Conservation (phyloP, 345 rosid genomes). For the Corchorus capsularis region DNA sequence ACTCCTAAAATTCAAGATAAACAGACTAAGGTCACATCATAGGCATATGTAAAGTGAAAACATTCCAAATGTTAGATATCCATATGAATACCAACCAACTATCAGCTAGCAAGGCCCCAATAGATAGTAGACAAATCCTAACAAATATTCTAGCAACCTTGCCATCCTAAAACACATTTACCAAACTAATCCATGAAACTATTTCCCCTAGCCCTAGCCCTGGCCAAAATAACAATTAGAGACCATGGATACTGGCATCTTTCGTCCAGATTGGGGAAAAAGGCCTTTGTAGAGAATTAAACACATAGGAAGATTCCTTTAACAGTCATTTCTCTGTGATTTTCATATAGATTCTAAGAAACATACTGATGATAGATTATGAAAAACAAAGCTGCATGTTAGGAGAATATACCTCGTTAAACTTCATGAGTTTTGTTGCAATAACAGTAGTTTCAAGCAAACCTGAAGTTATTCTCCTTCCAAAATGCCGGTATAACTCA, state of each 20-base stretch:
- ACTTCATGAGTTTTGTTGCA: constrained; percentile 81
- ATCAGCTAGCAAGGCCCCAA: constrained; percentile 7
- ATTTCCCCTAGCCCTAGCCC: too few relatives aligned
- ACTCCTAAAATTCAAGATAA: constrained; percentile 61
- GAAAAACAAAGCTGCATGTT: constrained; percentile 13
- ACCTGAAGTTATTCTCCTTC: constrained; percentile 87
- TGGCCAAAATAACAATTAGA: background rate
- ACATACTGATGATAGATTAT: background rate
- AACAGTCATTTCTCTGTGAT: background rate
- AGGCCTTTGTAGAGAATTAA: background rate
- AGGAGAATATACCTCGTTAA: constrained; percentile 64
- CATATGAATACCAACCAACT: constrained; percentile 6
- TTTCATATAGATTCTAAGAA: background rate
- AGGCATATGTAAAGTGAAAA: background rate
- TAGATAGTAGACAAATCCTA: constrained; percentile 1
- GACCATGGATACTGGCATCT: background rate
- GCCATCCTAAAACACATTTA: background rate
- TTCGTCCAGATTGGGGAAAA: background rate
- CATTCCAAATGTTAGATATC: background rate
- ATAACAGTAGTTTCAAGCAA: constrained; percentile 86
- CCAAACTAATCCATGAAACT: background rate
- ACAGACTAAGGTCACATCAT: constrained; percentile 3
- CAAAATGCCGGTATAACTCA: constrained; percentile 79
- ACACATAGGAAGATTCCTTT: too few relatives aligned
- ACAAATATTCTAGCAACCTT: constrained; percentile 6